Percentiles rank a stretch among this genome's conserved stretches.
Evolutionary conservation across 345 rosid genomes (phyloP).

Genomic region (Citrus trifoliata): DNA sequence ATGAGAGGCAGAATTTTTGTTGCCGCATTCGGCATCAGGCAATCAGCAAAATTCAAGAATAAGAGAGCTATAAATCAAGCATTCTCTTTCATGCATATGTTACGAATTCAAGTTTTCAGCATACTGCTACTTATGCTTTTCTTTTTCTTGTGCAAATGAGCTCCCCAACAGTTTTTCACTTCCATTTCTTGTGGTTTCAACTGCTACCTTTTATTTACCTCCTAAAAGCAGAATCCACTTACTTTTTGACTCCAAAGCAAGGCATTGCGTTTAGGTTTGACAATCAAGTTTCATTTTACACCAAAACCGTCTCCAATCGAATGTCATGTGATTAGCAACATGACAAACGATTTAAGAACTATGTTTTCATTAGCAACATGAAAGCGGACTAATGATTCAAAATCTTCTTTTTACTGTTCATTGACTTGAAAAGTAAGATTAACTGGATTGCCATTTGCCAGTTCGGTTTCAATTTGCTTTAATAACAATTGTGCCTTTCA

Average conservation of each 20-base stretch:
- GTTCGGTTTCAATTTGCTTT: background rate
- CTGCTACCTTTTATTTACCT: background rate
- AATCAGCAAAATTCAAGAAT: too few species aligned
- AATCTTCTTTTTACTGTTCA: background rate
- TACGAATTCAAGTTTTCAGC: too few species aligned
- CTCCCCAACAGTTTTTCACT: too few species aligned
- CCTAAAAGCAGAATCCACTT: background rate
- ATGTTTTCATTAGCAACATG: background rate
- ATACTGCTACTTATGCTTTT: too few species aligned
- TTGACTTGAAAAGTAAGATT: background rate
- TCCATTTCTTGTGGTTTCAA: background rate
- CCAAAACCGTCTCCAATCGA: background rate
- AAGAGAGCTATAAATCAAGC: too few species aligned
- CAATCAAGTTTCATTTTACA: background rate
- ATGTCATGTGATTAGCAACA: background rate
- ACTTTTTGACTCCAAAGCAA: background rate
- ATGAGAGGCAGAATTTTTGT: too few species aligned
- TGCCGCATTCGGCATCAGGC: too few species aligned
- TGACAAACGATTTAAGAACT: background rate
- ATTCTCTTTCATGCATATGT: too few species aligned
- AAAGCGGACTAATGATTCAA: background rate
- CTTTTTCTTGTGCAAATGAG: too few species aligned
- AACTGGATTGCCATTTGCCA: background rate
- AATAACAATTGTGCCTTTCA: background rate
- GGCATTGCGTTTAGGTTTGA: background rate